Base-by-base conservation (phyloP, 1,284 basidiomycete species). In the Psilocybe mexicana region DNA sequence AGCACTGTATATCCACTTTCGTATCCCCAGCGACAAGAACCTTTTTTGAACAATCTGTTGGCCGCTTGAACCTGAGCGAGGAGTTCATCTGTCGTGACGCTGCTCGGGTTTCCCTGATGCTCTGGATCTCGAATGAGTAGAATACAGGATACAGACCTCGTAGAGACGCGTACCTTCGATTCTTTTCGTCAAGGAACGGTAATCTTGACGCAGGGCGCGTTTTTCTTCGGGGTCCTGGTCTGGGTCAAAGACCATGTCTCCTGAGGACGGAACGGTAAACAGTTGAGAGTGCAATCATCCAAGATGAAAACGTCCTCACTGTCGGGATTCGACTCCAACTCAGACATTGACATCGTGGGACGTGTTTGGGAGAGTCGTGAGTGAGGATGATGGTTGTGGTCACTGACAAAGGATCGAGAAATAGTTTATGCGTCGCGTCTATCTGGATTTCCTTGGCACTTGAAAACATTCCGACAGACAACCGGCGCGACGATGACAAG, bases 171-270 rank as follows among this genome's bases (percentile, higher is more conserved):
- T 57, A 85, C 89, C 86, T 76, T 84, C 84, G 38, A 88, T 81
- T 60, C 76, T 76, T 63, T 82, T 84, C 46, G 84, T 79, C 52
- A 90, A 72, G n/a, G 78, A 74, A 60, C 90, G 84, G 67, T 92
- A 93, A 60, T 83, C 76, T 67, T 86, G 84, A 46, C 92, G 79
- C 6, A 93, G 74, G 44, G 77, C 77, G 62, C 91, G 85, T 70
- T 88, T 87, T 69, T 89, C 85, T 56, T 88, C 86, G 2, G 84
- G 82, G 73, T 92, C 80, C 68, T 92, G 90, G 68, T 93, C 88
- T 11, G 91, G 90, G 67, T 93, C 89, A 65, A 90, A 93, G 14
- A 76, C 74, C 23, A 80, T 72, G 43, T 18, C 18, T 18, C 70
- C 73, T 67, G 65, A 36, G 36, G 38, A 25, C 18, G 18, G 18